Evolutionary conservation across 768 basidiomycete genomes (phyloP), one percentile per base, ranked within the genome.

Genomic region (Tylopilus rubrobrunneus): DNA sequence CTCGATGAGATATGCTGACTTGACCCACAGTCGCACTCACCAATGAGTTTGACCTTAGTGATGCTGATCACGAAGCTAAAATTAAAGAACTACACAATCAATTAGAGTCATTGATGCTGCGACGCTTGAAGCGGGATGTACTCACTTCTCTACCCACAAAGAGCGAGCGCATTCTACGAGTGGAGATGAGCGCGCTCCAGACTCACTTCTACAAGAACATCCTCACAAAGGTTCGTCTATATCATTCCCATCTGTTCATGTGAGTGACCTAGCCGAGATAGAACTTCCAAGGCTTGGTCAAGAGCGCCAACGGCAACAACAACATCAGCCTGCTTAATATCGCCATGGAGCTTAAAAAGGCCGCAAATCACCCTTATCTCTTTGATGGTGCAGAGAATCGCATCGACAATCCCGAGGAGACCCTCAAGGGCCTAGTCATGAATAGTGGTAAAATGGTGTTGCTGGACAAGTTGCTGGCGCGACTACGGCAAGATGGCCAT

Each of bases 151-250:
- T 99, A 47, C 97, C 97, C 6, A 94, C 95, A 10, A 99, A 99
- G 82, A 95, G 92, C 70, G 97, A 99, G 73, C 88, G 94, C 37
- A 99, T 98, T 61, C 76, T 99, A 43, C 85, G 97, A 19, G 95
- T 98, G 29, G 97, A 99, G 77, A 95, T 98, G 95, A 88, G 85
- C 67, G 83, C 90, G 48, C 82, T 98, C 67, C 96, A 98, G 72
- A 95, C 92, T 7, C 94, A 94, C 67, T 98, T 95, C 67, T 99
- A 99, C 78, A 98, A 98, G 79, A 98, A 97, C 70, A 98, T 98
- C 63, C 73, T 97, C 58, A 93, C 93, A 34, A 94, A 89, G 83
- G 91, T 87, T 53, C 19, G 75, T 45, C 28, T 19, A 25, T 19
- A 33, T 33, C 21, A 40, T 37, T 23, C 49, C 19, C 15, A 45